A percentile compares a stretch with the other conserved stretches of the same genome.
Conservation (phyloP, 306 rosid species). For the Ormosia semicastrata region DNA sequence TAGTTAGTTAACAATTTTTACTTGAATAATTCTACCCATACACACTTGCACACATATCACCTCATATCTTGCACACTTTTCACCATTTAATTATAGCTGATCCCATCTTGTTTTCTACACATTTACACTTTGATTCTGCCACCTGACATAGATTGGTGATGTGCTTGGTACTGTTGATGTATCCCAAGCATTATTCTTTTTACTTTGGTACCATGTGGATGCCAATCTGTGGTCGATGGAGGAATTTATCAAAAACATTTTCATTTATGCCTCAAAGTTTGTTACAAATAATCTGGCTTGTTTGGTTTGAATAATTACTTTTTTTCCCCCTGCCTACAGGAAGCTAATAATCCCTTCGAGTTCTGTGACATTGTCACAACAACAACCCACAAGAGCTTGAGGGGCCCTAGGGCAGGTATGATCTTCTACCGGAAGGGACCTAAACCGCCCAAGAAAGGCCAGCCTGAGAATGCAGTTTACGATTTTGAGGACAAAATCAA, state of each 20-base stretch:
- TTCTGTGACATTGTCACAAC: constrained; percentile 91
- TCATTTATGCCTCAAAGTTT: background rate
- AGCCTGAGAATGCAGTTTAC: constrained; percentile 77
- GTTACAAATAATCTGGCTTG: background rate
- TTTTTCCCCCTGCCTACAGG: constrained; percentile 37
- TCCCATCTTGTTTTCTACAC: too few species aligned
- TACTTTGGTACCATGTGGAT: background rate
- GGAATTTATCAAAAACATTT: background rate
- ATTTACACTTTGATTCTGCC: too few species aligned
- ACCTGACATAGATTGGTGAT: too few species aligned
- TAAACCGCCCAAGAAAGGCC: constrained; percentile 93
- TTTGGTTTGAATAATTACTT: background rate
- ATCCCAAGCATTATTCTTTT: background rate
- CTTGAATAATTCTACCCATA: too few species aligned
- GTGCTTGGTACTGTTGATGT: too few species aligned
- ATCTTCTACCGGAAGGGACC: constrained; percentile 96
- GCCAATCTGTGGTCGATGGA: background rate
- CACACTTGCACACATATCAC: too few species aligned
- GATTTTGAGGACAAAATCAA: constrained; percentile 94
- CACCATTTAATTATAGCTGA: too few species aligned
- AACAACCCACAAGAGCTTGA: constrained; percentile 95
- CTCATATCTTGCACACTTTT: too few species aligned
- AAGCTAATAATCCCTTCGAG: constrained; percentile 84
- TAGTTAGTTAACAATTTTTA: background rate
- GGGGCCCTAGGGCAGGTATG: constrained; percentile 98